Percentiles rank a stretch among this genome's conserved stretches.
Evolutionary conservation across 1,139 yeast species (phyloP).

Genomic region (Sugiyamaella japonica): DNA sequence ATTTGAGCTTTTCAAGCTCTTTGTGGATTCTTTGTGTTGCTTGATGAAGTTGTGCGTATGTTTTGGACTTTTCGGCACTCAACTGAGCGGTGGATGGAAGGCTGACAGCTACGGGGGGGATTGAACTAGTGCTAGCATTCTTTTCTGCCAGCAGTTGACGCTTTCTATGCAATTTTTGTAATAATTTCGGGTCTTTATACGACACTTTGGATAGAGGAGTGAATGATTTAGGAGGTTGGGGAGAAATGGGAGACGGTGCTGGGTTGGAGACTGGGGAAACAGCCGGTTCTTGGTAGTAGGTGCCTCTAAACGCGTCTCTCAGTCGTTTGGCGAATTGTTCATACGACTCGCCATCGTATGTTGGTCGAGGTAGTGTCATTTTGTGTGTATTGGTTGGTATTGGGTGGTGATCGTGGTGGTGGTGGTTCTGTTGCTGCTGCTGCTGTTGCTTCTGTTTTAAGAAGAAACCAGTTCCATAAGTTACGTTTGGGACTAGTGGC

Average conservation of each 20-base stretch:
- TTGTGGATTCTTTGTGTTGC: conserved; percentile 24
- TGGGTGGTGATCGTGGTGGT: no score
- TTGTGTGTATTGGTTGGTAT: no score
- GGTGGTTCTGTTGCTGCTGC: conserved; percentile 6
- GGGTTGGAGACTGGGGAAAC: not conserved
- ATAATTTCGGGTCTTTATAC: conserved; percentile 11
- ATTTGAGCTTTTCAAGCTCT: conserved; percentile 25
- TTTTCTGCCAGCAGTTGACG: conserved; percentile 10
- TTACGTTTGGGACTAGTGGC: conserved; percentile 18
- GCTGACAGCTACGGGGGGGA: conserved; percentile 7
- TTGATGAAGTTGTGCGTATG: conserved; percentile 18
- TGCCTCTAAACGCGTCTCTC: conserved; percentile 22
- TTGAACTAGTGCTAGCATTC: not conserved
- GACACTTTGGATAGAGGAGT: conserved; percentile 16
- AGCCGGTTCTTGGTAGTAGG: conserved; percentile 14
- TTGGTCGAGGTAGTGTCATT: not conserved
- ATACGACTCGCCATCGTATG: conserved; percentile 9
- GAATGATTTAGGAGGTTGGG: conserved; percentile 3
- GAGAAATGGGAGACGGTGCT: not conserved
- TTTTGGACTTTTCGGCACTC: conserved; percentile 23
- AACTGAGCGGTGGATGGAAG: conserved; percentile 16
- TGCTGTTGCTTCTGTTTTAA: conserved; percentile 3
- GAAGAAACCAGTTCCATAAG: conserved; percentile 25
- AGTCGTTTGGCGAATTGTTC: conserved; percentile 20
- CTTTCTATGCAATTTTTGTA: conserved; percentile 12